These are phyloP conservation scores for Tetradesmus lagerheimii DNA, from an alignment of 139 green algal genomes.

Conservation along the genomic window DNA sequence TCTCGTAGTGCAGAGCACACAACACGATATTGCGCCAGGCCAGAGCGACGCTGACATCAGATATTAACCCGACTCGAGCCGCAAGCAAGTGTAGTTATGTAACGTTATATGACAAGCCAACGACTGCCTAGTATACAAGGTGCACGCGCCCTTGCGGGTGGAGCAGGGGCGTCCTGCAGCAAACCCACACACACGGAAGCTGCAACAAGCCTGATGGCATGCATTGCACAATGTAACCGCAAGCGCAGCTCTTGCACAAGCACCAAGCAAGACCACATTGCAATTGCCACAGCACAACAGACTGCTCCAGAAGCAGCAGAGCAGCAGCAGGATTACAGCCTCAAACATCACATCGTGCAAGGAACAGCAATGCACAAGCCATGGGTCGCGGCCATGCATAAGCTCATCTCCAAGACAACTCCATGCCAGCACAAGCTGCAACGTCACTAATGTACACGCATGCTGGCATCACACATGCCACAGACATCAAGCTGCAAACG, in stretches of 20 bases:
- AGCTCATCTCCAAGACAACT: not conserved
- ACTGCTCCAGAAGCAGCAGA: too few relatives aligned
- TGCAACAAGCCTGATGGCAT: not conserved
- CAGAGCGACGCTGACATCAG: not conserved
- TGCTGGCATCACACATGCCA: slow-evolving; percentile 5
- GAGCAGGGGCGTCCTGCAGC: not conserved
- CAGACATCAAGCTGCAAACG: not conserved
- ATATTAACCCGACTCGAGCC: not conserved
- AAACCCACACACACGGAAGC: not conserved
- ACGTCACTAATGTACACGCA: slow-evolving; percentile 7
- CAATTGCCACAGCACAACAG: too few relatives aligned
- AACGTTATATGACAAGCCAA: not conserved
- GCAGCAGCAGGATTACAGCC: too few relatives aligned
- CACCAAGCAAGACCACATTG: too few relatives aligned
- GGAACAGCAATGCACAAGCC: not conserved
- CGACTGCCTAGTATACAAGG: slow-evolving; percentile 17
- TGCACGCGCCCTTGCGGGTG: not conserved
- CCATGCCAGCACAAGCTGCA: not conserved
- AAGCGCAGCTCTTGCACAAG: too few relatives aligned
- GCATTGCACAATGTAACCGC: not conserved
- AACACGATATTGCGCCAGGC: not conserved
- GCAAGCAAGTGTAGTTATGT: not conserved
- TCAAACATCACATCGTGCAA: not conserved
- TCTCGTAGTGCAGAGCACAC: not conserved
- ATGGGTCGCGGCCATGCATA: not conserved